These are phyloP conservation scores for Curvularia lunata DNA, from an alignment of 2,329 filamentous ascomycete genomes.

Conservation along the genomic window DNA sequence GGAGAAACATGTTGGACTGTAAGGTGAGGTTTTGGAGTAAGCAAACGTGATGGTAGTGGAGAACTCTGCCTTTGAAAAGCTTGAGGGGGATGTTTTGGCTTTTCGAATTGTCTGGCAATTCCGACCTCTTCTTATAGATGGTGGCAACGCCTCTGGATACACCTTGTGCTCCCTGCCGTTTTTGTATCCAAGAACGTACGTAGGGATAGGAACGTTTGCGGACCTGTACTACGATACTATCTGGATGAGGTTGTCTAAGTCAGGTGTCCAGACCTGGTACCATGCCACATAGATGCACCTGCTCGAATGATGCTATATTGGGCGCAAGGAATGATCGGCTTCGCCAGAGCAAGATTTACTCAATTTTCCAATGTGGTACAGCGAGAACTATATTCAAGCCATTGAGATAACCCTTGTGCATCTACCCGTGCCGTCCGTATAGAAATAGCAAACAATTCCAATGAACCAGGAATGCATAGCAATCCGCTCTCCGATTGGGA, in stretches of 20 bases:
- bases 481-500: background rate
- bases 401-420: conserved; percentile 21
- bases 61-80: background rate
- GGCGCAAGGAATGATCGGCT: conserved; percentile 3
- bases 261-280: conserved; percentile 4
- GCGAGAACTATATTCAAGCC: conserved; percentile 13
- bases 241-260: conserved; percentile 20
- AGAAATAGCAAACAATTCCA: background rate
- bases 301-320: background rate
- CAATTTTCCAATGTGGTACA: conserved; percentile 19
- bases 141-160: background rate
- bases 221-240: conserved; percentile 22
- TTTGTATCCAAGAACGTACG: background rate
- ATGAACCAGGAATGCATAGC: background rate
- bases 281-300: conserved; percentile 16
- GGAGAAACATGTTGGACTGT: conserved; percentile 18
- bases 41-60: background rate
- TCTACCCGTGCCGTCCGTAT: conserved; percentile 16
- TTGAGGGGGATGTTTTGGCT: background rate
- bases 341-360: conserved; percentile 21
- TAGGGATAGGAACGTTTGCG: conserved; percentile 9
- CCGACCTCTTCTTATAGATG: conserved; percentile 18
- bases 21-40: background rate
- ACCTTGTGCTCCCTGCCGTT: conserved; percentile 3
- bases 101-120: background rate